Evolutionary conservation across 495 filamentous ascomycete genomes (phyloP).

Genomic region (Penicillium paxilli): DNA sequence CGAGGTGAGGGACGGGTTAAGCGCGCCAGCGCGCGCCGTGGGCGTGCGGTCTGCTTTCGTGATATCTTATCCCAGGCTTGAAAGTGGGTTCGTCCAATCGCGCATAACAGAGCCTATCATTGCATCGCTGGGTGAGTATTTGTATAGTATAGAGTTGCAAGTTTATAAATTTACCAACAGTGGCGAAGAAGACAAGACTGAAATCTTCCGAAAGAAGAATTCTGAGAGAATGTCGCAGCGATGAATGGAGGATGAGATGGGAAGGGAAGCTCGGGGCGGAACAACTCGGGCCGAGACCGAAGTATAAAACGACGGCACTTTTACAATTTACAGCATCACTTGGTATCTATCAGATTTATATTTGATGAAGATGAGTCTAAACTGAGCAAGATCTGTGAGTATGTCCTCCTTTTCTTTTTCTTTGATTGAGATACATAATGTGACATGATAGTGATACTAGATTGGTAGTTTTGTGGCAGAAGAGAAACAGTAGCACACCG

Average conservation of each 20-base stretch:
- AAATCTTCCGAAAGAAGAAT: no score
- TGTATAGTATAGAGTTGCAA: neutral
- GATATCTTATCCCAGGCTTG: slow-evolving; percentile 12
- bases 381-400: no score
- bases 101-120: slow-evolving; percentile 25
- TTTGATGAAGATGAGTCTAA: no score
- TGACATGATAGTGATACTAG: no score
- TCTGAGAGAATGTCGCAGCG: neutral
- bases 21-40: slow-evolving; percentile 19
- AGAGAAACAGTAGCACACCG: no score
- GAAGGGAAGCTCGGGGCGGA: slow-evolving; percentile 14
- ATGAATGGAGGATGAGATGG: no score
- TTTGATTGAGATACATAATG: no score
- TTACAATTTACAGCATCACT: neutral
- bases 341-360: no score
- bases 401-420: no score
- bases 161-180: no score
- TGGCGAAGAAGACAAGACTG: no score
- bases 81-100: slow-evolving; percentile 16
- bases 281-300: slow-evolving; percentile 7
- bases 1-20: neutral
- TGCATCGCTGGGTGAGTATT: slow-evolving; percentile 16
- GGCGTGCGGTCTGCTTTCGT: neutral
- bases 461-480: no score
- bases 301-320: slow-evolving; percentile 5